Percentiles rank a stretch among this genome's conserved stretches.
Conservation (phyloP, 2,329 filamentous ascomycete genomes). For the Penicillium occitanis region DNA sequence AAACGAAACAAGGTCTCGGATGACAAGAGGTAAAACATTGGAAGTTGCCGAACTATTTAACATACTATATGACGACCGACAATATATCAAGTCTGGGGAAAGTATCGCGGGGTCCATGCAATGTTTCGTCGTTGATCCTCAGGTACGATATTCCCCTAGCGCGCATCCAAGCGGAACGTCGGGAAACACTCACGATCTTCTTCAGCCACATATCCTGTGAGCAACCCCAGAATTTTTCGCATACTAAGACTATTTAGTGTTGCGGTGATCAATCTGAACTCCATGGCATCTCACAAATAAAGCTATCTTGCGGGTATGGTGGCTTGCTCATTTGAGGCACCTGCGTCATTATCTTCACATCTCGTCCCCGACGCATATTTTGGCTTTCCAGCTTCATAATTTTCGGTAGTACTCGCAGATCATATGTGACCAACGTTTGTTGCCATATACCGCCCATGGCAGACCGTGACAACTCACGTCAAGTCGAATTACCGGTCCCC, state of each 20-base stretch:
- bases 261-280: background rate
- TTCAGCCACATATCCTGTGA: constrained; percentile 2
- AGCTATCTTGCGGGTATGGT: background rate
- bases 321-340: background rate
- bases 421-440: background rate
- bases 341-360: background rate
- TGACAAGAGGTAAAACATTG: background rate
- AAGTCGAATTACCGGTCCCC: background rate
- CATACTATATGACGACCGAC: background rate
- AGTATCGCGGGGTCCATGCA: background rate
- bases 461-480: background rate
- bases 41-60: background rate
- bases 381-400: background rate
- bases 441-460: background rate
- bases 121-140: background rate
- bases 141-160: constrained; percentile 14
- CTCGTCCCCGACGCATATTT: background rate
- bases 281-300: background rate
- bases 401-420: background rate
- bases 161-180: constrained; percentile 11
- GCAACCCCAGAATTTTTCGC: background rate
- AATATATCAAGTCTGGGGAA: background rate
- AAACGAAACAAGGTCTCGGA: background rate
- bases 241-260: background rate
- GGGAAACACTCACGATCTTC: background rate